Percentiles rank a stretch among this genome's conserved stretches.
phyloP scores from a whole-genome alignment of 2,329 filamentous ascomycete genomes.

The Fusarium euwallaceae region DNA sequence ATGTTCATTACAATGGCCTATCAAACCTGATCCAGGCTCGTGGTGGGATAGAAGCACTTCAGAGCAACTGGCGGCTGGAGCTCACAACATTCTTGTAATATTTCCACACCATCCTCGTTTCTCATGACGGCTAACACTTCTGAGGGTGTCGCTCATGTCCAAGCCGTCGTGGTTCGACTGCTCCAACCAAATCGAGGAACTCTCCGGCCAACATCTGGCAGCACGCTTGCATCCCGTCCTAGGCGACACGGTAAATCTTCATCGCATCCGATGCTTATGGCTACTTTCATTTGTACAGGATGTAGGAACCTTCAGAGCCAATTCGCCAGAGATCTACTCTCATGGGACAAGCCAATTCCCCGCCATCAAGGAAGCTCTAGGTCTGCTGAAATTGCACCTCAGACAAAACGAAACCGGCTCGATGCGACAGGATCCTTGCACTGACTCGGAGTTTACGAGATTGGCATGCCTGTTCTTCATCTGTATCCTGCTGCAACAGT shows the following conservation, averaged over 20 bases:
- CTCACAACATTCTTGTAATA: constrained; percentile 11
- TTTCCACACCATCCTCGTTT: not conserved
- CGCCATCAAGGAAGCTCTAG: constrained; percentile 8
- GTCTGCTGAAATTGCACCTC: not conserved
- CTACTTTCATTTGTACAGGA: constrained; percentile 11
- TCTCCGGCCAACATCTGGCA: not conserved
- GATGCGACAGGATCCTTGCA: not conserved
- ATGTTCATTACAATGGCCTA: constrained; percentile 14
- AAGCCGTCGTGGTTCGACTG: constrained; percentile 18
- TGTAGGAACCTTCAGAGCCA: not conserved
- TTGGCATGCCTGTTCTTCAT: constrained; percentile 7
- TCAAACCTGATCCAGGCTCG: constrained; percentile 3
- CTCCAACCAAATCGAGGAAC: constrained; percentile 17
- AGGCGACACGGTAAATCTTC: not conserved
- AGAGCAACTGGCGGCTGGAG: constrained; percentile 16
- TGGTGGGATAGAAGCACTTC: constrained; percentile 1
- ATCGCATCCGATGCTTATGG: constrained; percentile 7
- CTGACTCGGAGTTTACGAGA: not conserved
- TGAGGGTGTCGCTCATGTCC: constrained; percentile 7
- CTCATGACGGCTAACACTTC: not conserved
- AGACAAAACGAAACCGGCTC: not conserved
- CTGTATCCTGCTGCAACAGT: not conserved
- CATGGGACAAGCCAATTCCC: not conserved
- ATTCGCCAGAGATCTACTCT: not conserved
- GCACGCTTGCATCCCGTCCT: not conserved